phyloP scores from a whole-genome alignment of 352 stramenopile genomes.

The Globisporangium heterothallicum region DNA sequence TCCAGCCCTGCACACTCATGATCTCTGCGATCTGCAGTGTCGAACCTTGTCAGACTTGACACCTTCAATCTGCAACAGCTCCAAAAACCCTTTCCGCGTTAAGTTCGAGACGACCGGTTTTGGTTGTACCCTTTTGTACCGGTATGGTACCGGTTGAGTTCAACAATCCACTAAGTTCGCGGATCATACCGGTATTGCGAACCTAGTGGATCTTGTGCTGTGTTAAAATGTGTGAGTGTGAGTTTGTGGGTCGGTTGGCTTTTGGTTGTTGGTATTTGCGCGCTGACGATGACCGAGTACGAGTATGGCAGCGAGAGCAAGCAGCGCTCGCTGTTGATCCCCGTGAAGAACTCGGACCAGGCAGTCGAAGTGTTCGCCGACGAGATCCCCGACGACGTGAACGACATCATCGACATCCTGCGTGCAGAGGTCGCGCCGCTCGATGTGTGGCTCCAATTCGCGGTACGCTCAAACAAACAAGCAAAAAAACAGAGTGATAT shows the following conservation, averaged over 20 bases:
- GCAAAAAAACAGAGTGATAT: too few species aligned
- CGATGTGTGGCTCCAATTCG: conserved; percentile 89
- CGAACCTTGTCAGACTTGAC: background rate
- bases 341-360: conserved; percentile 87
- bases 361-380: conserved; percentile 88
- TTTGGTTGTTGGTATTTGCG: conserved; percentile 5
- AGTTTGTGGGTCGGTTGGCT: background rate
- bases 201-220: background rate
- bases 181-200: conserved; percentile 3
- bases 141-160: background rate
- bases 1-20: conserved; percentile 13
- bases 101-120: background rate
- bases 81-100: too few species aligned
- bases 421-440: conserved; percentile 87
- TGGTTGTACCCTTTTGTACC: background rate
- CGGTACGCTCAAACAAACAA: conserved; percentile 32
- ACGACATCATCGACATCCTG: conserved; percentile 90
- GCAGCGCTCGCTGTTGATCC: conserved; percentile 81
- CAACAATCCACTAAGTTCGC: background rate
- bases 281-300: conserved; percentile 18
- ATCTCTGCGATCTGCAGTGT: background rate
- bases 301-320: conserved; percentile 15
- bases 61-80: conserved; percentile 27
- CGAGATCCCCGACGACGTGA: conserved; percentile 86
- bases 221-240: background rate